phyloP scores from a whole-genome alignment of 75 land plant genomes.

The Adiantum capillusveneris region DNA sequence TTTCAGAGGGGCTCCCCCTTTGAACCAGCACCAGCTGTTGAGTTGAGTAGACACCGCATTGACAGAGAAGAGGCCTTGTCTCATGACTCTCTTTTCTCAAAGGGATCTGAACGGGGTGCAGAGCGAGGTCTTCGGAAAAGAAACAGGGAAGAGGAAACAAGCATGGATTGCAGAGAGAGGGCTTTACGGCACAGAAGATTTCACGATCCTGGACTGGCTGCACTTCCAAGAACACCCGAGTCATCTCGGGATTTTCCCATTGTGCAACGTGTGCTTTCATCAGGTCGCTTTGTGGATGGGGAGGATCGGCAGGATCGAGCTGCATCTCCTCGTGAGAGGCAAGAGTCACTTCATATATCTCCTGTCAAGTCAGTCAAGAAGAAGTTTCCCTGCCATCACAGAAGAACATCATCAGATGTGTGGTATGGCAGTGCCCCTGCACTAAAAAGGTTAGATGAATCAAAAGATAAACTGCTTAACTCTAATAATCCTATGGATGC shows the following conservation, averaged over 20 bases:
- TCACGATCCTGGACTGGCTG: constrained; percentile 4
- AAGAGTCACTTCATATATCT: not conserved
- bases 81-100: not conserved
- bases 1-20: not conserved
- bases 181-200: not conserved
- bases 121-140: not conserved
- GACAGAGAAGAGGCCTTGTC: not conserved
- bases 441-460: too few species aligned
- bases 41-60: not conserved
- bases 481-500: too few species aligned
- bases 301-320: not conserved
- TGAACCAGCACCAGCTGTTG: not conserved
- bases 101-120: not conserved
- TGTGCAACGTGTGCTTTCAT: constrained; percentile 1
- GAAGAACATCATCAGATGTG: too few species aligned
- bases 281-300: not conserved
- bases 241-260: not conserved
- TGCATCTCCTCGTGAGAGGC: not conserved
- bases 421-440: too few species aligned
- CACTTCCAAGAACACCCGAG: constrained; percentile 3
- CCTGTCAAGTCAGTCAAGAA: constrained; percentile 1
- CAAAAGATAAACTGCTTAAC: too few species aligned
- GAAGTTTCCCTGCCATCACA: not conserved
- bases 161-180: not conserved
- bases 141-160: not conserved